A percentile compares a stretch with the other conserved stretches of the same genome.
phyloP scores from a whole-genome alignment of 768 basidiomycete species.

The Xerocomellus intermedius region DNA sequence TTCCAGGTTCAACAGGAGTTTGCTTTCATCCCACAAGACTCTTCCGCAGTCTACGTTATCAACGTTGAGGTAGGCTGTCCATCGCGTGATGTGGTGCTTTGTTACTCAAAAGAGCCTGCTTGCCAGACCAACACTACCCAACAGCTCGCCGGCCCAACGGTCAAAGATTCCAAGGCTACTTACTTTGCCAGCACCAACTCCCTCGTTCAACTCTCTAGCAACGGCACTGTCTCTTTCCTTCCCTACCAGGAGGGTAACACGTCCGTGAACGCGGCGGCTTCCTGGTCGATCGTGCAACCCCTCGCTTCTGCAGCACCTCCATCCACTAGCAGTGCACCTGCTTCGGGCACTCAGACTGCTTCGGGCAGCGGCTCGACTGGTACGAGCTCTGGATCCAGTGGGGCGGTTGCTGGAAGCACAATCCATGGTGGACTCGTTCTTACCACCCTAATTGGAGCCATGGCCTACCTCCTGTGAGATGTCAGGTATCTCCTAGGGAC shows the following conservation, averaged over 20 bases:
- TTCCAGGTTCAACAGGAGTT: slow-evolving; percentile 67
- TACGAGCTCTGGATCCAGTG: slow-evolving; percentile 10
- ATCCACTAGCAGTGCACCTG: slow-evolving; percentile 18
- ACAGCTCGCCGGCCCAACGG: slow-evolving; percentile 54
- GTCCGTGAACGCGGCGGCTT: slow-evolving; percentile 42
- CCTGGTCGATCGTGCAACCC: slow-evolving; percentile 48
- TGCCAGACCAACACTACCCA: slow-evolving; percentile 62
- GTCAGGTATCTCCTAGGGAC: not conserved
- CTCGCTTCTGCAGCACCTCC: slow-evolving; percentile 47
- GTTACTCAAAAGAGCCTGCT: slow-evolving; percentile 7
- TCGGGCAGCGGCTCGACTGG: slow-evolving; percentile 16
- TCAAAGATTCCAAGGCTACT: slow-evolving; percentile 55
- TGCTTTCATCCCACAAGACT: slow-evolving; percentile 75
- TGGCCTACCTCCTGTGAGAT: slow-evolving; percentile 16
- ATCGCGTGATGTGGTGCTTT: not conserved
- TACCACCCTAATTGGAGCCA: slow-evolving; percentile 12
- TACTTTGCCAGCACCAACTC: slow-evolving; percentile 63
- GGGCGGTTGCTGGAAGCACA: slow-evolving; percentile 9
- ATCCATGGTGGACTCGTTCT: slow-evolving; percentile 17
- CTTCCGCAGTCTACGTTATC: slow-evolving; percentile 68
- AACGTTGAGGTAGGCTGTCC: slow-evolving; percentile 54
- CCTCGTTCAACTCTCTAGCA: slow-evolving; percentile 66
- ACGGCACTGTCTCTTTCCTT: slow-evolving; percentile 59
- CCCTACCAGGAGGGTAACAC: slow-evolving; percentile 50
- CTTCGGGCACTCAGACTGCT: slow-evolving; percentile 19